phyloP scores from a whole-genome alignment of 192 early-diverging fungal genomes.

The Rhizoclosmatium globosum region DNA sequence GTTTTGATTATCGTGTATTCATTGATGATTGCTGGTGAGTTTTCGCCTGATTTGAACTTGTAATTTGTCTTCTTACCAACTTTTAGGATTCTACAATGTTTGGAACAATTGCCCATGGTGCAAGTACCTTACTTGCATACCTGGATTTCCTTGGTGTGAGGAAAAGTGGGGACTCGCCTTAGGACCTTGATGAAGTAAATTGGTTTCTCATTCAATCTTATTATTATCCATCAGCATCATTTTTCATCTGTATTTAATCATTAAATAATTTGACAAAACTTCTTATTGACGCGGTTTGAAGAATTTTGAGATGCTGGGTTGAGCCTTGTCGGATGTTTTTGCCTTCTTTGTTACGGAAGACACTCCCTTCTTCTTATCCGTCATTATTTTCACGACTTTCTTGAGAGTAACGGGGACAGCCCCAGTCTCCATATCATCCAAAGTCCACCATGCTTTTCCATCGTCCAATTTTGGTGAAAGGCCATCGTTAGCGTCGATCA shows the following conservation, averaged over 20 bases:
- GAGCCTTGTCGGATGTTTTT: neutral
- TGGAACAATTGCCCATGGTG: constrained; percentile 50
- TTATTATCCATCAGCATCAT: neutral
- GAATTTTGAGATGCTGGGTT: constrained; percentile 9
- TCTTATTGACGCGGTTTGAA: constrained; percentile 3
- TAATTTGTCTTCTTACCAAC: no score
- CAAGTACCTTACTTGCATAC: constrained; percentile 63
- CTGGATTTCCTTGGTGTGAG: constrained; percentile 62
- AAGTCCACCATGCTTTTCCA: constrained; percentile 51
- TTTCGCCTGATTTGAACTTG: no score
- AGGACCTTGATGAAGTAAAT: neutral
- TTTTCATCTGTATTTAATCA: no score
- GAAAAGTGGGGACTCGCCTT: constrained; percentile 5
- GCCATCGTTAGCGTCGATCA: neutral
- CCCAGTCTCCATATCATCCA: constrained; percentile 51
- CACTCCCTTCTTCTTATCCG: constrained; percentile 26
- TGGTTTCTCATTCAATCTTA: neutral
- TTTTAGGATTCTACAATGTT: constrained; percentile 43
- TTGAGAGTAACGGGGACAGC: constrained; percentile 67
- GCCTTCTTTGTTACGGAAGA: neutral
- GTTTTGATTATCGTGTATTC: constrained; percentile 36
- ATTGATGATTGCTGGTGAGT: constrained; percentile 34
- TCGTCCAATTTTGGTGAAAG: neutral
- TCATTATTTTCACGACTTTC: constrained; percentile 62
- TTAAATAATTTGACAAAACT: neutral